Evolutionary conservation across 768 basidiomycete species (phyloP), one percentile per base, ranked within the genome.

Genomic region (Sarcodon aspratus): DNA sequence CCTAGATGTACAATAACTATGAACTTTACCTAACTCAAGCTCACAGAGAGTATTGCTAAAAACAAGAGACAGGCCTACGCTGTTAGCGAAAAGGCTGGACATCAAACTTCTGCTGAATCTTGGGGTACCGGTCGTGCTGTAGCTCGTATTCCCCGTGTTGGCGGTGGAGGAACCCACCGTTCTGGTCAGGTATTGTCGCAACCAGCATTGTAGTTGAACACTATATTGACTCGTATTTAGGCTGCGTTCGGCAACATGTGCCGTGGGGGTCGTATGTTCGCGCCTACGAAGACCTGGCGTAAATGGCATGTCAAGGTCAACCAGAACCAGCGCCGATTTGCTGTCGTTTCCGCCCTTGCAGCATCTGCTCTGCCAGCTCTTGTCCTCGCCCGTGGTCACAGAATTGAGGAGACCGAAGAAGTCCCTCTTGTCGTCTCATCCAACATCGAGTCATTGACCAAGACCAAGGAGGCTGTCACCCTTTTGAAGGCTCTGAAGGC

Each of bases 211-310:
- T 13, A 8, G 15, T 8, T 7, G 33, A 7, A 36, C 37, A 9
- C 15, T 17, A 35, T 36, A 47, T 48, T 46, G 44, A 59, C 36
- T 50, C 35, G 10, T 34, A 21, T 49, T 12, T 36, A 95, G 85
- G 96, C 91, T 66, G 96, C 96, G 33, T 98, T 98, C 73, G 96
- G 96, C 63, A 98, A 98, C 86, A 98, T 99, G 96, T 98, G 95
- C 78, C 89, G 96, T 69, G 95, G 96, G 64, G 96, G 96, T 75
- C 92, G 96, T 65, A 98, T 99, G 96, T 98, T 99, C 71, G 95
- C 95, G 31, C 96, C 96, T 13, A 98, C 95, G 72, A 97, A 96
- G 78, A 89, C 82, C 65, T 98, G 94, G 95, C 86, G 95, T 72
- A 94, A 83, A 69, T 99, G 96, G 96, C 96, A 99, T 73, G 88